Evolutionary conservation across 352 stramenopile genomes (phyloP).

Genomic region (Globisporangium camurandrum): DNA sequence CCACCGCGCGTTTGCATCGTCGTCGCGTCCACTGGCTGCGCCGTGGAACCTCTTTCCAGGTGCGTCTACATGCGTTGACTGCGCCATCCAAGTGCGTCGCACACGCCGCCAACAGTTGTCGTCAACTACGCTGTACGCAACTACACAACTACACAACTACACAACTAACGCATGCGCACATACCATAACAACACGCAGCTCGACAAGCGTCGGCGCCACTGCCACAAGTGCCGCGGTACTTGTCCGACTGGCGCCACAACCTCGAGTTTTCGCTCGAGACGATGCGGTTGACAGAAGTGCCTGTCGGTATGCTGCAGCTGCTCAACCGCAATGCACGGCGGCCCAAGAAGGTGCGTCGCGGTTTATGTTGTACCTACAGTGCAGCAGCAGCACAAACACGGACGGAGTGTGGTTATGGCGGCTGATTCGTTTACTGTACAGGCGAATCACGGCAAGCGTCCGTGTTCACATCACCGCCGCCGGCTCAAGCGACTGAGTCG

Average conservation of each 20-base stretch:
- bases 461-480: slow-evolving; percentile 42
- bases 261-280: slow-evolving; percentile 49
- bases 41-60: slow-evolving; percentile 44
- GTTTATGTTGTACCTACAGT: too few species aligned
- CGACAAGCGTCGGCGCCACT: slow-evolving; percentile 2
- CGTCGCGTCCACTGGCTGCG: slow-evolving; percentile 2
- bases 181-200: neutral
- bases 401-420: too few species aligned
- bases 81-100: neutral
- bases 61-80: slow-evolving; percentile 8
- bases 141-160: neutral
- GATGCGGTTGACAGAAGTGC: slow-evolving; percentile 30
- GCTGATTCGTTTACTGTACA: slow-evolving; percentile 7
- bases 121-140: neutral
- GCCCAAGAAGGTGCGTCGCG: slow-evolving; percentile 35
- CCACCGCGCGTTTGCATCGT: slow-evolving; percentile 21
- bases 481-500: slow-evolving; percentile 36
- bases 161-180: neutral
- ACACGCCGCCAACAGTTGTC: neutral
- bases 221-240: slow-evolving; percentile 27
- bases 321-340: slow-evolving; percentile 36
- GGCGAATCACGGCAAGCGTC: slow-evolving; percentile 44
- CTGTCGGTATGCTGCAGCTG: slow-evolving; percentile 34
- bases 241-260: slow-evolving; percentile 49
- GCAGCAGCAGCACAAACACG: too few species aligned